Evolutionary conservation across 2,329 filamentous ascomycete genomes (phyloP), one percentile per base, ranked within the genome.

Genomic region (Neoscytalidium dimidiatum): DNA sequence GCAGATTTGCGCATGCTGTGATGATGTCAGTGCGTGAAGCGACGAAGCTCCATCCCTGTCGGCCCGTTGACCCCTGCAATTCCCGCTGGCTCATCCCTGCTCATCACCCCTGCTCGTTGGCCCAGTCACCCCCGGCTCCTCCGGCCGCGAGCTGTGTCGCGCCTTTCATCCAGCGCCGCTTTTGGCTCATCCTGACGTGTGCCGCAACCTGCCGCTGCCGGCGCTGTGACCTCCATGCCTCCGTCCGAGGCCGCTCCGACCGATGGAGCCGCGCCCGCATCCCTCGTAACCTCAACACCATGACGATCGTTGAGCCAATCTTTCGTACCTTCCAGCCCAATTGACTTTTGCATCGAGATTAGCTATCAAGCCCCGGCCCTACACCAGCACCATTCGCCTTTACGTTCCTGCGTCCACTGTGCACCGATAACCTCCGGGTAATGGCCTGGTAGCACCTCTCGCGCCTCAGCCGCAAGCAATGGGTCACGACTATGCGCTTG

Each of bases 401-500:
- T 23, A 5, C 23, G 35, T 41, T 51, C 26, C 48, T 44, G 38
- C 38, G 13, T 58, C 53, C 9, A 26, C 17, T 44, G 23, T 23
- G 17, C n/a, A 11, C 28, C 56, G 11, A 33, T 13, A 5, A n/a
- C 48, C 63, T 41, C 57, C 53, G 68, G 67, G 67, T 67, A 44
- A 49, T 63, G 66, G 52, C 41, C 48, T 53, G 52, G 66, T 53
- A 64, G 62, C 35, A 51, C 48, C 35, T 48, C 58, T 29, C 23
- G 64, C 41, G 19, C 9, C 31, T 14, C 46, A 60, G 17, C 28
- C 65, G 53, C 74, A n/a, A 58, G 74, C 69, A 66, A 87, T 87
- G 85, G 85, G 84, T 43, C 83, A 80, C 77, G 86, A 88, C 68
- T 88, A 88, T 81, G 86, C 85, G 58, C 77, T 86, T 67, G 85